Evolutionary conservation across 2,329 filamentous ascomycete species (phyloP), one percentile per base, ranked within the genome.

Genomic region (Fusarium tanahbumbuense): DNA sequence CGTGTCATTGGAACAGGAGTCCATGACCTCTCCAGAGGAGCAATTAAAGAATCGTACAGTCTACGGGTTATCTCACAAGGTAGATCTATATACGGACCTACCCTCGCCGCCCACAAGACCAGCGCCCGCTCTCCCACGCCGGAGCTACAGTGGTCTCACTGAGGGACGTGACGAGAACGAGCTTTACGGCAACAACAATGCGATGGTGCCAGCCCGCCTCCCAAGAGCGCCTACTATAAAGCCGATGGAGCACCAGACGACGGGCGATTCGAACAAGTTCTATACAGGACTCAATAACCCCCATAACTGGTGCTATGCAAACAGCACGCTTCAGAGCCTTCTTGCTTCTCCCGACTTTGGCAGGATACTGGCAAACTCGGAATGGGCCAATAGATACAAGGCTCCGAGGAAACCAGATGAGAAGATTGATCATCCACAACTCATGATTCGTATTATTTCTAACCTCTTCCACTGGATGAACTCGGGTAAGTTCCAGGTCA

Each of bases 231-330:
- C 48, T 77, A 83, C 50, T 12, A 64, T 64, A 56, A 81, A 82
- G 62, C 78, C 81, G 16, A 64, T 69, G 20, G 80, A 78, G 52
- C 83, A 76, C 47, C 83, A 78, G 83, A 89, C 73, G 86, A 92
- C 71, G 9, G 68, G 71, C 8, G 74, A 78, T 44, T 67, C 46
- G 28, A 48, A 65, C 28, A 78, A 67, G 40, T 64, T 72, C 41
- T 77, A 77, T 41, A 82, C 93, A 13, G 94, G 95, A 0, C 85
- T 98, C 15, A 83, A 89, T 62, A 98, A 98, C 73, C 92, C 93
- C 42, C 88, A 89, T 2, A 91, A 92, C 48, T 94, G 92, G 70
- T 98, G 95, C 78, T 98, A 97, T 77, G 94, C 96, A 84, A 98
- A 97, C 79, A 91, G 93, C n/a, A 91, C 91, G 0, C 84, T 98